Conservation (phyloP, 2,329 filamentous ascomycete species). For the Exophiala dermatitidis region DNA sequence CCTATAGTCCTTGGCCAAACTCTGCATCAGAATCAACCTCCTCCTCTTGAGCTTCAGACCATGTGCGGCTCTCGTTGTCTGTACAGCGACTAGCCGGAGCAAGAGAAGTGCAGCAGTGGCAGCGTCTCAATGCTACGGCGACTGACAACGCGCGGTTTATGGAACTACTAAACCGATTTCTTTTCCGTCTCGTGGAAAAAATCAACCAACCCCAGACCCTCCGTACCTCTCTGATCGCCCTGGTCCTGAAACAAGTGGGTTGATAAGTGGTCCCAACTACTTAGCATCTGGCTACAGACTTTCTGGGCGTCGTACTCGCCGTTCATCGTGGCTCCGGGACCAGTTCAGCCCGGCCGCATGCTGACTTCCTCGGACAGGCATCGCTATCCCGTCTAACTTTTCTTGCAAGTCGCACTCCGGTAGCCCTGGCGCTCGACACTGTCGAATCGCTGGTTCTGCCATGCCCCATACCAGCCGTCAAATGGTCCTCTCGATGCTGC, state of each 20-base stretch:
- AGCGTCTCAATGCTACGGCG: neutral
- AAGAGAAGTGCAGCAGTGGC: neutral
- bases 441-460: neutral
- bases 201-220: neutral
- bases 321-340: neutral
- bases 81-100: neutral
- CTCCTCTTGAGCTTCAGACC: too few species aligned
- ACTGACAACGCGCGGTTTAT: neutral
- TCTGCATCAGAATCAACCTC: too few species aligned
- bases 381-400: neutral
- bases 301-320: neutral
- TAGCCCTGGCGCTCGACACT: neutral
- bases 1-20: neutral
- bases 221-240: neutral
- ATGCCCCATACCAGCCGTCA: neutral
- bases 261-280: neutral
- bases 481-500: neutral
- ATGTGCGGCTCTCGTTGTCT: neutral
- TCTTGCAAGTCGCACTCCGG: neutral
- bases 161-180: neutral
- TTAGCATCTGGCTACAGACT: neutral
- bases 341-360: neutral
- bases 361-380: neutral
- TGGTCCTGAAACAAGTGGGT: neutral
- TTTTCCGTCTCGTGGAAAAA: neutral